phyloP scores from a whole-genome alignment of 163 green algal species.

The Scenedesmus sp. region DNA sequence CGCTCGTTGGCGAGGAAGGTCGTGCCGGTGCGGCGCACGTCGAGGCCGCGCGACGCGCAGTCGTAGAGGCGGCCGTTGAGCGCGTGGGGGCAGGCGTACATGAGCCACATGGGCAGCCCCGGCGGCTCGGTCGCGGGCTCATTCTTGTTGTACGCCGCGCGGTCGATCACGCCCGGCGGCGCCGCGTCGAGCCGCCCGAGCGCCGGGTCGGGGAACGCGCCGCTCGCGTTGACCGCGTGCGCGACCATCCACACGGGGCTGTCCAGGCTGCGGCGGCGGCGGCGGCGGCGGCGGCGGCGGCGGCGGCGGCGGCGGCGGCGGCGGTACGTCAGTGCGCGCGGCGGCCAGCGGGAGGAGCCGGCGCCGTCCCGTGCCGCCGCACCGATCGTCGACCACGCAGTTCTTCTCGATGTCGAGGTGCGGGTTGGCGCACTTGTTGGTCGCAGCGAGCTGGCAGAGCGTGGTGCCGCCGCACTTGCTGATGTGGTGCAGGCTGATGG shows the following conservation, averaged over 20 bases:
- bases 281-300: too few species aligned
- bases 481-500: constrained; percentile 40
- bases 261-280: constrained; percentile 10
- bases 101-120: constrained; percentile 30
- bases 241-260: constrained; percentile 34
- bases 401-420: constrained; percentile 17
- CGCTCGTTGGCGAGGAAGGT: constrained; percentile 37
- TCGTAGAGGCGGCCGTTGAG: neutral
- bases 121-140: too few species aligned
- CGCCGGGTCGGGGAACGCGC: constrained; percentile 5
- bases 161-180: too few species aligned
- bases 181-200: neutral
- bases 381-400: constrained; percentile 27
- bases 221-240: constrained; percentile 5
- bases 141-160: too few species aligned
- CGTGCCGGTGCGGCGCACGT: neutral
- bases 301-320: too few species aligned
- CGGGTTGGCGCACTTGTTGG: constrained; percentile 38
- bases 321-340: too few species aligned
- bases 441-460: constrained; percentile 40
- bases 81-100: constrained; percentile 21
- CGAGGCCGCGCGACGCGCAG: neutral
- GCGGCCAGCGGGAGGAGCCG: neutral
- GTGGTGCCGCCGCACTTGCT: constrained; percentile 44
- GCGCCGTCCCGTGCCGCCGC: neutral